Conservation (phyloP, 768 basidiomycete genomes). For the Tephrocybe sp. region DNA sequence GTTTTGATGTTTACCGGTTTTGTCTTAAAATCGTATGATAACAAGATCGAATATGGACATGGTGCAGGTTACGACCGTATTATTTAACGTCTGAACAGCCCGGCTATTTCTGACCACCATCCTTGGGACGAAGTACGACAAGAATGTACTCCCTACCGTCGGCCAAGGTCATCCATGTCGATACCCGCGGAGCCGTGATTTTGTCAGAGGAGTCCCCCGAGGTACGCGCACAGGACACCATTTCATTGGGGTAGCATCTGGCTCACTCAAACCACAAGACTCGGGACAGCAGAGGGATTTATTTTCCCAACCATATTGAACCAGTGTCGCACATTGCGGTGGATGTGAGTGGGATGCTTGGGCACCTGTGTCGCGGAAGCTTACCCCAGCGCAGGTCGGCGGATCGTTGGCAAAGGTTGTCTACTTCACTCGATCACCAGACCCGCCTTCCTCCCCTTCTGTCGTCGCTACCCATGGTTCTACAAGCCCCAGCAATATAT, state of each 20-base stretch:
- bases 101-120: conserved; percentile 9
- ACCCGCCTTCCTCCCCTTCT: conserved; percentile 78
- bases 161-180: conserved; percentile 88
- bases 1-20: conserved; percentile 17
- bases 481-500: conserved; percentile 44
- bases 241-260: conserved; percentile 9
- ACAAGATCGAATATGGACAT: conserved; percentile 6
- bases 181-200: conserved; percentile 91
- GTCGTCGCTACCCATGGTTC: conserved; percentile 59
- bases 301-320: conserved; percentile 96
- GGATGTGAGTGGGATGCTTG: conserved; percentile 64
- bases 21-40: conserved; percentile 31
- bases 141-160: conserved; percentile 67
- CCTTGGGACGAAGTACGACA: conserved; percentile 9
- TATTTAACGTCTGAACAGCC: conserved; percentile 3
- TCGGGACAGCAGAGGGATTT: conserved; percentile 92
- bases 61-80: conserved; percentile 8
- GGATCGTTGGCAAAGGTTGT: conserved; percentile 97
- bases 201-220: conserved; percentile 92
- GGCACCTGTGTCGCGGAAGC: conserved; percentile 8
- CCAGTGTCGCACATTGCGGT: conserved; percentile 97
- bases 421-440: conserved; percentile 94
- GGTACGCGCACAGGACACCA: conserved; percentile 45
- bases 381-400: conserved; percentile 65
- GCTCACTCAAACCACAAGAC: conserved; percentile 55